phyloP scores from a whole-genome alignment of 345 rosid species.

The Luvunga scandens region DNA sequence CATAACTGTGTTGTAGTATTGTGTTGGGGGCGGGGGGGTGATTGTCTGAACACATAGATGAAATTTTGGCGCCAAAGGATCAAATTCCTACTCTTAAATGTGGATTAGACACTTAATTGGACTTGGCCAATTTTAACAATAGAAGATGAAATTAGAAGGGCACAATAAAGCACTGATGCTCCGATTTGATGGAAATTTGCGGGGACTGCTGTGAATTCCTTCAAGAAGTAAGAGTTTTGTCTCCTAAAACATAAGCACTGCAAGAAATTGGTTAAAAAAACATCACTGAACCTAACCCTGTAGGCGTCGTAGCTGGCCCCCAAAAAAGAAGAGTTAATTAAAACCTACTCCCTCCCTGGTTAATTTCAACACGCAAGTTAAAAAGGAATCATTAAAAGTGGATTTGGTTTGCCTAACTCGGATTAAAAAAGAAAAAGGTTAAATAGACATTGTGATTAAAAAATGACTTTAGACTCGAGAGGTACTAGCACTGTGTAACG shows the following conservation, averaged over 20 bases:
- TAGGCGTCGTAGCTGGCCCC: neutral
- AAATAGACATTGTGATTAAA: neutral
- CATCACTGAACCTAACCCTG: constrained; percentile 14
- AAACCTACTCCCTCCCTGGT: neutral
- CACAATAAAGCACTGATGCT: neutral
- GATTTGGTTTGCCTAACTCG: constrained; percentile 30
- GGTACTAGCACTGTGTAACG: neutral
- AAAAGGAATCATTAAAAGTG: neutral
- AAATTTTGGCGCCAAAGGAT: too few relatives aligned
- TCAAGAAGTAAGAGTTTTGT: constrained; percentile 23
- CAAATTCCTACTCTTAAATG: neutral
- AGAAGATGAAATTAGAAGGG: neutral
- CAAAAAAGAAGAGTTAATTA: neutral
- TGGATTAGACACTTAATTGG: neutral
- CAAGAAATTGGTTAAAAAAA: constrained; percentile 15
- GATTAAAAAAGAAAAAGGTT: neutral
- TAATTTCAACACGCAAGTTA: constrained; percentile 13
- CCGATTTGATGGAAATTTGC: neutral
- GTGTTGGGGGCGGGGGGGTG: too few relatives aligned
- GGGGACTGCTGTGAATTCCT: neutral
- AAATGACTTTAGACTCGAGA: constrained; percentile 1
- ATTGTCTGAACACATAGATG: too few relatives aligned
- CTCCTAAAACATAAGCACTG: constrained; percentile 22
- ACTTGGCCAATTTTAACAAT: neutral
- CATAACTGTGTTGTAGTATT: too few relatives aligned